Evolutionary conservation across 2,329 filamentous ascomycete genomes (phyloP).

Genomic region (Penicillium sp.): DNA sequence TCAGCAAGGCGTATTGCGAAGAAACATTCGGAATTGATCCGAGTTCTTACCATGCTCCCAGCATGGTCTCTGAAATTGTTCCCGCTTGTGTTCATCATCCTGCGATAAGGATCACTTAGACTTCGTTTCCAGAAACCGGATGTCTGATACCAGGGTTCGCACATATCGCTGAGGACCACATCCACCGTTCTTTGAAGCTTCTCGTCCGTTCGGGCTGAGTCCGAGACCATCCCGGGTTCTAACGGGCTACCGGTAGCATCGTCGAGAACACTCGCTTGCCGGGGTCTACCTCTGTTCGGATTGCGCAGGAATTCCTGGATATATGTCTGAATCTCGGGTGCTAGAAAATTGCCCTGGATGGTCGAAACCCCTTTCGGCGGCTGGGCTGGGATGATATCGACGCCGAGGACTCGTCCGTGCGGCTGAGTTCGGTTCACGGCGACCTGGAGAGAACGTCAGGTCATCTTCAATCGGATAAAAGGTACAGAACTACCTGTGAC

Average conservation of each 20-base stretch:
- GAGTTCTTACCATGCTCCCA: constrained; percentile 78
- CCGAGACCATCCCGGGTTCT: constrained; percentile 5
- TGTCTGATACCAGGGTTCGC: constrained; percentile 85
- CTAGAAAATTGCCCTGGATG: constrained; percentile 92
- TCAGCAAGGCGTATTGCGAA: not conserved
- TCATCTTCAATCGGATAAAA: not conserved
- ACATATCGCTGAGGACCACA: constrained; percentile 98
- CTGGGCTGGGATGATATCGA: constrained; percentile 89
- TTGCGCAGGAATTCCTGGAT: constrained; percentile 73
- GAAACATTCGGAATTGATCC: not conserved
- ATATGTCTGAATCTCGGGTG: constrained; percentile 68
- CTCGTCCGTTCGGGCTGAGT: not conserved
- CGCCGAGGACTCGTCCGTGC: constrained; percentile 76
- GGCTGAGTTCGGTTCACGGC: constrained; percentile 76
- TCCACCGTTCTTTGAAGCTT: constrained; percentile 65
- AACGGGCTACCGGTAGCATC: constrained; percentile 9
- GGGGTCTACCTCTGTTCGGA: constrained; percentile 57
- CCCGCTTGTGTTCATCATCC: constrained; percentile 99
- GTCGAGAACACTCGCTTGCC: constrained; percentile 21
- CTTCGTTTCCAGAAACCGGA: constrained; percentile 78
- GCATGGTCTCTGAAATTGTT: constrained; percentile 82
- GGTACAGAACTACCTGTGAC: constrained; percentile 51
- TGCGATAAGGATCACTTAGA: constrained; percentile 91
- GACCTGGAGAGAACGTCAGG: constrained; percentile 55
- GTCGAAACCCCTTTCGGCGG: constrained; percentile 89